Evolutionary conservation across 2,329 filamentous ascomycete species (phyloP).

Genomic region (Colletotrichum falcatum): DNA sequence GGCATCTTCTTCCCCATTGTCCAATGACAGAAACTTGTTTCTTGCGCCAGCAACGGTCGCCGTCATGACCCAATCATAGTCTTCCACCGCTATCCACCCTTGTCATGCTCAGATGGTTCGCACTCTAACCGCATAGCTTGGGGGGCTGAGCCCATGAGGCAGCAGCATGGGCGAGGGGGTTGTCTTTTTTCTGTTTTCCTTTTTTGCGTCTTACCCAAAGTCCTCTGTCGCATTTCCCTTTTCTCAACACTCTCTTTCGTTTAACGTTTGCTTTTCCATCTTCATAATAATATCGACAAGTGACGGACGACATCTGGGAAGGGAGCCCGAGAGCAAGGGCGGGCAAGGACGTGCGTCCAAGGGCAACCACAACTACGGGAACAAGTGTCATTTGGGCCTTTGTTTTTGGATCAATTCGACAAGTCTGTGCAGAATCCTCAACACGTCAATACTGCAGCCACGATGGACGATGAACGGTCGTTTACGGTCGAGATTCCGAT

Average conservation of each 20-base stretch:
- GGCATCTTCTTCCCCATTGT: slow-evolving; percentile 31
- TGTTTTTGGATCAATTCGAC: background rate
- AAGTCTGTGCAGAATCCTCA: background rate
- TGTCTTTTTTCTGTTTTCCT: background rate
- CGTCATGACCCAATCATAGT: slow-evolving; percentile 40
- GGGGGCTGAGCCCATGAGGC: slow-evolving; percentile 38
- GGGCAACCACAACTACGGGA: slow-evolving; percentile 7
- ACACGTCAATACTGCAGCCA: slow-evolving; percentile 1
- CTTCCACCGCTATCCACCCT: slow-evolving; percentile 14
- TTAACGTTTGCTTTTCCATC: slow-evolving; percentile 21
- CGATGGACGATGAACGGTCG: slow-evolving; percentile 21
- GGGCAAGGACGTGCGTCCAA: slow-evolving; percentile 7
- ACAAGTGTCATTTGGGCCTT: slow-evolving; percentile 27
- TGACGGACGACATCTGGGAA: slow-evolving; percentile 14
- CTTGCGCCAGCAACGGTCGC: slow-evolving; percentile 34
- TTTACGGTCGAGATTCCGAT: slow-evolving; percentile 38
- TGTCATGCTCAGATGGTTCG: slow-evolving; percentile 36
- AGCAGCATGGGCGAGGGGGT: slow-evolving; percentile 23
- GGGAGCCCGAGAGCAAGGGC: background rate
- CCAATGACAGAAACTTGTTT: slow-evolving; percentile 36
- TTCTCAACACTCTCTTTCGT: slow-evolving; percentile 16
- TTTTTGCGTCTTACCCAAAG: slow-evolving; percentile 9
- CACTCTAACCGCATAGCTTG: slow-evolving; percentile 28
- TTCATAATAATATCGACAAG: slow-evolving; percentile 5
- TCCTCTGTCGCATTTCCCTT: slow-evolving; percentile 1